phyloP scores from a whole-genome alignment of 2,329 filamentous ascomycete genomes.

The Fonsecaea monophora region DNA sequence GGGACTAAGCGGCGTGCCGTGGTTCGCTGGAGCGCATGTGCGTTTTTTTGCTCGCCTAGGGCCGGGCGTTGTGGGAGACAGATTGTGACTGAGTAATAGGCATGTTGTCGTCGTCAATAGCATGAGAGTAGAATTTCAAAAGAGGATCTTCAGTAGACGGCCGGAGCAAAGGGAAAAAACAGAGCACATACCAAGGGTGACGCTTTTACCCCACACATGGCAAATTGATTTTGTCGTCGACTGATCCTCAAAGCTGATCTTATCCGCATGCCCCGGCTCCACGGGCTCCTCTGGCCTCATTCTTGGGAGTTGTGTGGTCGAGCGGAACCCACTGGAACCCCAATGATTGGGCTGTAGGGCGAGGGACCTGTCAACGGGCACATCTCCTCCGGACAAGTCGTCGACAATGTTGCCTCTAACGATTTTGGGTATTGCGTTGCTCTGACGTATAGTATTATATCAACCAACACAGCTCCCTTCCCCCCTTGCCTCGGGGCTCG shows the following conservation, averaged over 20 bases:
- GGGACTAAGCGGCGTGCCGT: not conserved
- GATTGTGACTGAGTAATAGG: not conserved
- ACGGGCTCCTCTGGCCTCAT: not conserved
- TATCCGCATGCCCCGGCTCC: constrained; percentile 18
- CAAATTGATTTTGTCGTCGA: constrained; percentile 9
- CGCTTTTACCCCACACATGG: constrained; percentile 16
- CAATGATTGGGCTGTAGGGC: constrained; percentile 1
- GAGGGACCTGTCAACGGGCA: constrained; percentile 13
- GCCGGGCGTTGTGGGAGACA: not conserved
- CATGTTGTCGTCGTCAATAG: not conserved
- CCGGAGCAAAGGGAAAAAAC: constrained; percentile 16
- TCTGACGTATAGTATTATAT: constrained; percentile 36
- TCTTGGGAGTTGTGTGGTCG: constrained; percentile 4
- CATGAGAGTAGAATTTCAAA: not conserved
- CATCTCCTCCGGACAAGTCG: constrained; percentile 26
- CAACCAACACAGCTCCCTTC: constrained; percentile 23
- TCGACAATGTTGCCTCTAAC: constrained; percentile 19
- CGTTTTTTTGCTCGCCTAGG: not conserved
- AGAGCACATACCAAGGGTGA: not conserved
- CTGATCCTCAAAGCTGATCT: constrained; percentile 19
- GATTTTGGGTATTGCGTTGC: constrained; percentile 26
- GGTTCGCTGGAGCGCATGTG: not conserved
- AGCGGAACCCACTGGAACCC: constrained; percentile 10
- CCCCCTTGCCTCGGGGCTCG: not conserved
- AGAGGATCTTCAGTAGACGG: not conserved